A percentile compares a stretch with the other conserved stretches of the same genome.
These are phyloP conservation scores for Colletotrichum caudatum DNA, from an alignment of 2,329 filamentous ascomycete species.

Conservation along the genomic window DNA sequence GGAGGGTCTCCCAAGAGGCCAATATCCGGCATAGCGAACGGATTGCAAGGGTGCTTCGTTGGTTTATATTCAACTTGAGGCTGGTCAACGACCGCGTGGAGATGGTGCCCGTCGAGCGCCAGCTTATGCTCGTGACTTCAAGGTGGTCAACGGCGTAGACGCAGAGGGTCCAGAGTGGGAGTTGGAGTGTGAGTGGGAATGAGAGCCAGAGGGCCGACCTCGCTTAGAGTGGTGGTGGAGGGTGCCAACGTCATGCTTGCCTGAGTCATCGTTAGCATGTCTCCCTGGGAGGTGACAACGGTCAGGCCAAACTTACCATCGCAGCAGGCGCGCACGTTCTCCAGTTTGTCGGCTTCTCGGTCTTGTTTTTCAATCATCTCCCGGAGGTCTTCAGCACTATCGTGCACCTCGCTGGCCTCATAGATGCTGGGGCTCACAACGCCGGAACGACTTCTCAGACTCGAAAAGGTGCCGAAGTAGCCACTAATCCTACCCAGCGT, in stretches of 20 bases:
- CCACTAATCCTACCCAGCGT: conserved; percentile 71
- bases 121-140: conserved; percentile 52
- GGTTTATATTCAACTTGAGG: conserved; percentile 29
- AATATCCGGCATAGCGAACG: conserved; percentile 32
- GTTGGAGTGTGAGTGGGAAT: conserved; percentile 53
- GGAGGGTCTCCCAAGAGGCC: conserved; percentile 25
- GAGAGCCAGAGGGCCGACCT: conserved; percentile 53
- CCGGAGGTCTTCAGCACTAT: conserved; percentile 86
- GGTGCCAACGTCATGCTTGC: conserved; percentile 80
- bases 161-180: conserved; percentile 52
- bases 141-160: conserved; percentile 52
- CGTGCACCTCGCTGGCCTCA: conserved; percentile 73
- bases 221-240: conserved; percentile 63
- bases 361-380: conserved; percentile 84
- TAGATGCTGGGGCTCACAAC: conserved; percentile 64
- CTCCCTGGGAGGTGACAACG: background rate
- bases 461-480: conserved; percentile 70
- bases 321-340: conserved; percentile 97
- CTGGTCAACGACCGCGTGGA: conserved; percentile 33
- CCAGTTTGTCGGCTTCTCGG: conserved; percentile 80
- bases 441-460: conserved; percentile 64
- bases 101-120: conserved; percentile 12
- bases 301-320: conserved; percentile 77
- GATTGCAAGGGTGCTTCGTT: conserved; percentile 37
- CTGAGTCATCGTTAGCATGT: conserved; percentile 55